Evolutionary conservation across 805 yeast species (phyloP).

Genomic region (Metschnikowia vanudenii): DNA sequence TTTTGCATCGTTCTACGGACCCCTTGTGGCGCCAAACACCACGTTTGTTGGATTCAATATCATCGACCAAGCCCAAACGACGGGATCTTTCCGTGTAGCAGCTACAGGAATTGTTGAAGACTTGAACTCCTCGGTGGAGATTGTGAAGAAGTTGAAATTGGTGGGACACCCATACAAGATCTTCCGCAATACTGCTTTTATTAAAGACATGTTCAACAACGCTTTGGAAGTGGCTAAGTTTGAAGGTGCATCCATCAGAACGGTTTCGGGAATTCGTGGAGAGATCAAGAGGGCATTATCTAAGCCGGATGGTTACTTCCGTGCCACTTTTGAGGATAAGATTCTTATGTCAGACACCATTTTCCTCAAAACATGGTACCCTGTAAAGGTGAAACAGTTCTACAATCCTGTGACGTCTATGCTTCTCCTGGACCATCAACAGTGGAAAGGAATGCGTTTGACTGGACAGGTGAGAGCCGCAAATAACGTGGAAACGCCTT

Average conservation of each 20-base stretch:
- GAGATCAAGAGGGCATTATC: conserved; percentile 93
- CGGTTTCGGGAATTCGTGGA: conserved; percentile 97
- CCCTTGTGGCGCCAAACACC: conserved; percentile 94
- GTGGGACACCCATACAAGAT: conserved; percentile 95
- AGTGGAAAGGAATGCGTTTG: conserved; percentile 95
- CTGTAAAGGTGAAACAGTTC: conserved; percentile 83
- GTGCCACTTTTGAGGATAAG: conserved; percentile 97
- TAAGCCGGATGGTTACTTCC: conserved; percentile 90
- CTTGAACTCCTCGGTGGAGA: conserved; percentile 84
- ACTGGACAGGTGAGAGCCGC: conserved; percentile 93
- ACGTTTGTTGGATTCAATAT: conserved; percentile 94
- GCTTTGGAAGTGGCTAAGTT: conserved; percentile 94
- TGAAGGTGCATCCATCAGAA: conserved; percentile 95
- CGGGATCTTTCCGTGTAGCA: conserved; percentile 89
- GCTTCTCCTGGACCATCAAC: conserved; percentile 68
- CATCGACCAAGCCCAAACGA: conserved; percentile 78
- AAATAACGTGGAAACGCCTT: conserved; percentile 61
- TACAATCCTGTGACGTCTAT: conserved; percentile 96
- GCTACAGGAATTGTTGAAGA: conserved; percentile 97
- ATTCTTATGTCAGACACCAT: conserved; percentile 86
- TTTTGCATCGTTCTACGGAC: conserved; percentile 94
- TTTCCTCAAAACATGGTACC: conserved; percentile 94
- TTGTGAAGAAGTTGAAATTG: conserved; percentile 91
- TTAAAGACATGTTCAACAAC: conserved; percentile 93
- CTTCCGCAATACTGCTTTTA: conserved; percentile 93